Base-by-base conservation (phyloP, 345 rosid genomes). In the Excoecaria agallocha region DNA sequence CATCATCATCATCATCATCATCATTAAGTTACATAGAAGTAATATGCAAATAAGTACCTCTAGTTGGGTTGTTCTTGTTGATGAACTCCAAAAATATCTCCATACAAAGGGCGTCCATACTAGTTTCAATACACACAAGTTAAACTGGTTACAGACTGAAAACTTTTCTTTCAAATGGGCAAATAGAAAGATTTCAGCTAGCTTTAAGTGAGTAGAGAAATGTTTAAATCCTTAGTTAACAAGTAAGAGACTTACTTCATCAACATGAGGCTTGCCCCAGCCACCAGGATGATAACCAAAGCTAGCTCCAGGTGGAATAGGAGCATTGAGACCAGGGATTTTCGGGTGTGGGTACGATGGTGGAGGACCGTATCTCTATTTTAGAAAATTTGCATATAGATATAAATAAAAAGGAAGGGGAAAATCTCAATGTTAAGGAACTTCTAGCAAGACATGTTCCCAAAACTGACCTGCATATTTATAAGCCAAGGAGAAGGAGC, bases 191-290 rank as follows among this genome's bases (percentile, higher is more conserved):
- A 51, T 63, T 61, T 11, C 45, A 61, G 25, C 57, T 16, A 6
- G 55, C 4, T 25, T 48, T 15, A 49, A 16, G 38, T 55, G 48
- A 41, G 12, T 37, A 15, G 8, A 70, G 46, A 24, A 55, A 58
- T 54, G 17, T 56, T 39, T 70, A 62, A 63, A n/a, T 59, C 20
- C 49, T 17, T n/a, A 66, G 6, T 58, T 41, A 16, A 71, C n/a
- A 12, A 72, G 35, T n/a, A 4, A 51, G 8, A 61, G 12, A 39
- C 82, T 81, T 87, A 91, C 99, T 81, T 96, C 98, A 75, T 96
- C 99, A 75, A 96, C 99, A 61, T 98, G 99, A 84, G 98, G 98
- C 84, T 96, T 93, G 64, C 99, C 99, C 98, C 99, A 93, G 83
- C 97, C 98, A 79, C 99, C 99, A 77, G 96, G 85, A 79, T 93